Percentiles rank a stretch among this genome's conserved stretches.
Evolutionary conservation across 164 flowering plant genomes (phyloP).

Genomic region (Akebia trifoliata): DNA sequence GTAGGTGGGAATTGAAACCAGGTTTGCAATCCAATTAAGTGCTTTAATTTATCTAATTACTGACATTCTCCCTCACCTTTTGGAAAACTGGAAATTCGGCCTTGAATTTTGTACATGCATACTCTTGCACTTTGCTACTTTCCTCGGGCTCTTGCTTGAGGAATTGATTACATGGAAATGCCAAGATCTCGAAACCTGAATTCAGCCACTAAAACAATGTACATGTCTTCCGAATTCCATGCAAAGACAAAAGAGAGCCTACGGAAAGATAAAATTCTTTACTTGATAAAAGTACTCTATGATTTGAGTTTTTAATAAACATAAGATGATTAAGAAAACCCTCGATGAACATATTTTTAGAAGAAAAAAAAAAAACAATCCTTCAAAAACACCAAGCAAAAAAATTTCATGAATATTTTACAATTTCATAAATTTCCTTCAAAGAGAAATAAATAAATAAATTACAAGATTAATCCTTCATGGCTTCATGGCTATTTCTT

Average conservation of each 20-base stretch:
- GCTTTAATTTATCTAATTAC: background rate
- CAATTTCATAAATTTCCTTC: background rate
- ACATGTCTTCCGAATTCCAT: too few relatives aligned
- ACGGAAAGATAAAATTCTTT: background rate
- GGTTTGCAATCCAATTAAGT: too few relatives aligned
- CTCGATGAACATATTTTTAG: background rate
- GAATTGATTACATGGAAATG: conserved; percentile 98
- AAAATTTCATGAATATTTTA: background rate
- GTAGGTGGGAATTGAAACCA: too few relatives aligned
- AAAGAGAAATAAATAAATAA: too few relatives aligned
- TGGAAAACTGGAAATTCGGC: conserved; percentile 84
- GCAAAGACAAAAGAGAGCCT: background rate
- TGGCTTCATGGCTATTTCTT: too few relatives aligned
- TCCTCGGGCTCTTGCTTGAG: conserved; percentile 76
- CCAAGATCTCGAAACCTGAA: conserved; percentile 82
- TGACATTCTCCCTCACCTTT: conserved; percentile 45
- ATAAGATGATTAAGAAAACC: background rate
- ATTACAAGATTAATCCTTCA: too few relatives aligned
- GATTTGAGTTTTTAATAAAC: background rate
- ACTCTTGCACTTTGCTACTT: conserved; percentile 50
- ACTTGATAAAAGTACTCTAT: background rate
- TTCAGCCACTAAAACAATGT: background rate
- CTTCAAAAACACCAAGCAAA: background rate
- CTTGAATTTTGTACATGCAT: conserved; percentile 80
- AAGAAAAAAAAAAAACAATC: background rate